phyloP scores from a whole-genome alignment of 345 rosid genomes.

The Mercurialis annua region DNA sequence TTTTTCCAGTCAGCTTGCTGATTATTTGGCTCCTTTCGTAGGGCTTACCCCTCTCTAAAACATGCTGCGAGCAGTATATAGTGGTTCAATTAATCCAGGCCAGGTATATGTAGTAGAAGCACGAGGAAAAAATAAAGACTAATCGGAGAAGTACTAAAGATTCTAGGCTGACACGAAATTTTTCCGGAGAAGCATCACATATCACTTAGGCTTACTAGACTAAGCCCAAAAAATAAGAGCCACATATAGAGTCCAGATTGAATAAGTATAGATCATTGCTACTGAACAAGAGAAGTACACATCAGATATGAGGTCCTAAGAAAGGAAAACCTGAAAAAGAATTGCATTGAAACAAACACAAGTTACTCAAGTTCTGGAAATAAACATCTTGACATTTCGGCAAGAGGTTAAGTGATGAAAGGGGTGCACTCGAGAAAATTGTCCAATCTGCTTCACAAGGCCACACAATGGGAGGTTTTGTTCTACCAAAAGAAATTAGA shows the following conservation, averaged over 20 bases:
- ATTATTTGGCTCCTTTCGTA: conserved; percentile 71
- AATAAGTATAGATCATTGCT: not conserved
- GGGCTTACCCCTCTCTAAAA: conserved; percentile 81
- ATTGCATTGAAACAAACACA: not conserved
- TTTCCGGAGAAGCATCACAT: not conserved
- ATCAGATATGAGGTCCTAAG: not conserved
- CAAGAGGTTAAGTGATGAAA: not conserved
- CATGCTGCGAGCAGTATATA: conserved; percentile 51
- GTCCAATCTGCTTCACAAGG: not conserved
- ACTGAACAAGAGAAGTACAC: not conserved
- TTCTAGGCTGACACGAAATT: too few relatives aligned
- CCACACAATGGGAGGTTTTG: too few relatives aligned
- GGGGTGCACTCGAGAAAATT: not conserved
- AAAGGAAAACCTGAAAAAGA: not conserved
- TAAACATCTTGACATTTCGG: not conserved
- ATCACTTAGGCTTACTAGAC: not conserved
- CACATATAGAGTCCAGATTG: not conserved
- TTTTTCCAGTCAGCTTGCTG: conserved; percentile 70
- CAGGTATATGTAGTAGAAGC: not conserved
- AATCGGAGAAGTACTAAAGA: not conserved
- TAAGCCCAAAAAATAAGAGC: not conserved
- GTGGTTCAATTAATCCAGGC: not conserved
- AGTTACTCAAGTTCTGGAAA: not conserved
- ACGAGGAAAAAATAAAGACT: not conserved
- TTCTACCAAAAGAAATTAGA: too few relatives aligned